Conservation (phyloP, 192 early-diverging fungal species). For the Linnemannia elongata region DNA sequence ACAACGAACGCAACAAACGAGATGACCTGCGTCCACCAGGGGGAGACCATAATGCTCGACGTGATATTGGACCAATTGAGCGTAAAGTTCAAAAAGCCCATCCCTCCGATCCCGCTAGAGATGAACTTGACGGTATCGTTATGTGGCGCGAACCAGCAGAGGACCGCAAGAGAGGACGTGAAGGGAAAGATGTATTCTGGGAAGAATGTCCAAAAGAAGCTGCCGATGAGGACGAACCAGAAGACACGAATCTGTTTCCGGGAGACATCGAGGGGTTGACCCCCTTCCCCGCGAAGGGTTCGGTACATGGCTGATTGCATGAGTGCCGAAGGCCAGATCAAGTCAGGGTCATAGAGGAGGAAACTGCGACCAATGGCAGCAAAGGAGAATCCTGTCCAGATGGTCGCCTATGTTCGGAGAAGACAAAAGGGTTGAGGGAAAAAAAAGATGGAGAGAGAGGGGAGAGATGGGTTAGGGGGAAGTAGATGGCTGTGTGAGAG, state of each 20-base stretch:
- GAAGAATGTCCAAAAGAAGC: slow-evolving; percentile 59
- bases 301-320: slow-evolving; percentile 57
- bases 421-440: no score
- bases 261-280: slow-evolving; percentile 33
- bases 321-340: slow-evolving; percentile 58
- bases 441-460: not conserved
- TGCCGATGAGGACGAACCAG: slow-evolving; percentile 45
- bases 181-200: slow-evolving; percentile 59
- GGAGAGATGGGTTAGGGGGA: not conserved
- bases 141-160: slow-evolving; percentile 54
- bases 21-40: slow-evolving; percentile 62
- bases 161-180: slow-evolving; percentile 51
- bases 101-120: slow-evolving; percentile 58
- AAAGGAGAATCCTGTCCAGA: slow-evolving; percentile 58
- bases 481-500: not conserved
- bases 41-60: slow-evolving; percentile 56
- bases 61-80: slow-evolving; percentile 61
- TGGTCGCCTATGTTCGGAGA: slow-evolving; percentile 37
- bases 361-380: slow-evolving; percentile 55
- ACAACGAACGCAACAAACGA: slow-evolving; percentile 59
- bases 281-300: slow-evolving; percentile 44
- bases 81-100: slow-evolving; percentile 64
- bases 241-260: slow-evolving; percentile 57
- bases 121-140: slow-evolving; percentile 57
- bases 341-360: slow-evolving; percentile 56